Conservation (phyloP, 176 grass and related monocot genomes). For the Neostapfia colusana region DNA sequence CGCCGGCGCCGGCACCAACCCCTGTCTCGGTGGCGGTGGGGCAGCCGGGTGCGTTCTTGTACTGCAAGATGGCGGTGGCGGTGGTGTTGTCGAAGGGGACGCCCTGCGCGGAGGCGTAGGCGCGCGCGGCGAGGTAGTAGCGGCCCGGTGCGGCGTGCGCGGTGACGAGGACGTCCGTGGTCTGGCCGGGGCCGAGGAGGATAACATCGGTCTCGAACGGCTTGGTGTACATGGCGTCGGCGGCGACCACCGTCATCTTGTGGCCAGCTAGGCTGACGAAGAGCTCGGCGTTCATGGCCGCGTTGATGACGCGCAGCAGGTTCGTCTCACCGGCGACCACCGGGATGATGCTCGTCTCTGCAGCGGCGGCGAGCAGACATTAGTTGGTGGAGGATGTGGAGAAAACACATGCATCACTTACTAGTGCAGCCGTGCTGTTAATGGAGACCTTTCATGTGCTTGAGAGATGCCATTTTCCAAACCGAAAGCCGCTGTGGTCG, state of each 20-base stretch:
- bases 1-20: slow-evolving; percentile 29
- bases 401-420: too few relatives aligned
- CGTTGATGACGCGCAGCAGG: slow-evolving; percentile 79
- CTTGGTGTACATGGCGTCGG: slow-evolving; percentile 72
- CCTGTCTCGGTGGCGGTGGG: neutral
- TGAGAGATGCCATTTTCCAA: neutral
- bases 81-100: slow-evolving; percentile 85
- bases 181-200: slow-evolving; percentile 76
- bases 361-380: neutral
- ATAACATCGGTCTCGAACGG: slow-evolving; percentile 56
- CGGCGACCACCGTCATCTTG: slow-evolving; percentile 74
- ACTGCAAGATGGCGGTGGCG: slow-evolving; percentile 75
- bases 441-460: neutral
- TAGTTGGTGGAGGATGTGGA: neutral
- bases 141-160: slow-evolving; percentile 55
- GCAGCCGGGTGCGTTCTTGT: slow-evolving; percentile 41
- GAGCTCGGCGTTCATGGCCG: slow-evolving; percentile 70
- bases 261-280: slow-evolving; percentile 82
- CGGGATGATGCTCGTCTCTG: slow-evolving; percentile 69
- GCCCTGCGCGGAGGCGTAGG: slow-evolving; percentile 51
- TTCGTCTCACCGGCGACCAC: slow-evolving; percentile 60
- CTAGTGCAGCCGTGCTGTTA: neutral
- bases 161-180: slow-evolving; percentile 84
- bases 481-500: slow-evolving; percentile 11
- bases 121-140: slow-evolving; percentile 76